Percentiles rank a stretch among this genome's conserved stretches.
These are phyloP conservation scores for Triangularia verruculosa DNA, from an alignment of 2,329 filamentous ascomycete genomes.

Conservation along the genomic window DNA sequence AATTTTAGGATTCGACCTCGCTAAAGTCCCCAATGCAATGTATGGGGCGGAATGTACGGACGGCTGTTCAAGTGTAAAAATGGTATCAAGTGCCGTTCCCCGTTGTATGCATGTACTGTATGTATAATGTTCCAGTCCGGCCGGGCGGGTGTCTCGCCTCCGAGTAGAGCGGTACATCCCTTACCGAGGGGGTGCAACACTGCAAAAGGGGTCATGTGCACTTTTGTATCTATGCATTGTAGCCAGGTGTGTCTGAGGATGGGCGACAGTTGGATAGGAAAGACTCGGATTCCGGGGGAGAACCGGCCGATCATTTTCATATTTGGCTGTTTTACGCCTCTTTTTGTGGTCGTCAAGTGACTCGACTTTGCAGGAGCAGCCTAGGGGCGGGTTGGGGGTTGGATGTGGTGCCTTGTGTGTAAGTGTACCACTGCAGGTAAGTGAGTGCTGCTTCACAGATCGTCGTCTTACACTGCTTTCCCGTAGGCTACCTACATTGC, in stretches of 20 bases:
- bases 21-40: neutral
- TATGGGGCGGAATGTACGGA: neutral
- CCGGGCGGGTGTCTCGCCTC: neutral
- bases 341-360: conserved; percentile 3
- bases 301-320: neutral
- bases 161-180: neutral
- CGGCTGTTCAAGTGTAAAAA: neutral
- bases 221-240: neutral
- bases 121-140: neutral
- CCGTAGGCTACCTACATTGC: neutral
- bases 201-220: neutral
- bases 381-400: neutral
- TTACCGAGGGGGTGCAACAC: neutral
- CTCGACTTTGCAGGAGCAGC: neutral
- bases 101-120: neutral
- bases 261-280: neutral
- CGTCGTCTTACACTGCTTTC: neutral
- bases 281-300: neutral
- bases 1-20: neutral
- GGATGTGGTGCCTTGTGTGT: neutral
- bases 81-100: neutral
- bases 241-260: neutral
- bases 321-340: neutral
- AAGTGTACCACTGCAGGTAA: neutral
- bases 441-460: neutral